Evolutionary conservation across 2,329 filamentous ascomycete genomes (phyloP).

Genomic region (Ophiostoma ulmi): DNA sequence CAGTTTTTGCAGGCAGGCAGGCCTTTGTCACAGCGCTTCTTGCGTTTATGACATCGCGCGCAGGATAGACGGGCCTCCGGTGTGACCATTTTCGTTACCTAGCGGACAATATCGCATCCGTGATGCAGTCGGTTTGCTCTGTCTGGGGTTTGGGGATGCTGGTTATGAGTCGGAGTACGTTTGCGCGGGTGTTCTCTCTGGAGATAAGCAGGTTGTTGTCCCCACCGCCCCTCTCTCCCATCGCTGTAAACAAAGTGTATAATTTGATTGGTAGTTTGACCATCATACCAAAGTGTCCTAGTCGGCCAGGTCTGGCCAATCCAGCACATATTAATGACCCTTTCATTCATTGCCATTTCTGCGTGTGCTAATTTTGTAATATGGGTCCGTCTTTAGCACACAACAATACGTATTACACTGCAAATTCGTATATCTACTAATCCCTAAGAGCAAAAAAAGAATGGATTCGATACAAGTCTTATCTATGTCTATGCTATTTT

Average conservation of each 20-base stretch:
- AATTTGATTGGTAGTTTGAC: background rate
- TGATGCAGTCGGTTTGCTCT: background rate
- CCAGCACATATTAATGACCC: background rate
- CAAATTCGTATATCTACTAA: too few relatives aligned
- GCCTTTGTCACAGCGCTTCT: constrained; percentile 41
- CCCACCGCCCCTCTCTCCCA: background rate
- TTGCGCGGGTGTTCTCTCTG: background rate
- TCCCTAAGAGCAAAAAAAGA: too few relatives aligned
- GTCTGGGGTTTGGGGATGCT: background rate
- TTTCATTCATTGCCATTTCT: background rate
- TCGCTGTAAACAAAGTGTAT: background rate
- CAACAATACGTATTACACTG: too few relatives aligned
- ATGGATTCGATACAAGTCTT: background rate
- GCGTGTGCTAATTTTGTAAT: too few relatives aligned
- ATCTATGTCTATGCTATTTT: background rate
- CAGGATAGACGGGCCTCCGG: constrained; percentile 25
- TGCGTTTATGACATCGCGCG: constrained; percentile 38
- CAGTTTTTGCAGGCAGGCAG: constrained; percentile 40
- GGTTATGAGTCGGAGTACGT: background rate
- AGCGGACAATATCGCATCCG: background rate
- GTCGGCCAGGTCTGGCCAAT: background rate
- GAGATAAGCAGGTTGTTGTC: constrained; percentile 1
- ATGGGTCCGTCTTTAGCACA: too few relatives aligned
- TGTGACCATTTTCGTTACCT: constrained; percentile 9
- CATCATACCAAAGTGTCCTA: background rate